Conservation (phyloP, 2,329 filamentous ascomycete species). For the Trichoderma simmonsii region DNA sequence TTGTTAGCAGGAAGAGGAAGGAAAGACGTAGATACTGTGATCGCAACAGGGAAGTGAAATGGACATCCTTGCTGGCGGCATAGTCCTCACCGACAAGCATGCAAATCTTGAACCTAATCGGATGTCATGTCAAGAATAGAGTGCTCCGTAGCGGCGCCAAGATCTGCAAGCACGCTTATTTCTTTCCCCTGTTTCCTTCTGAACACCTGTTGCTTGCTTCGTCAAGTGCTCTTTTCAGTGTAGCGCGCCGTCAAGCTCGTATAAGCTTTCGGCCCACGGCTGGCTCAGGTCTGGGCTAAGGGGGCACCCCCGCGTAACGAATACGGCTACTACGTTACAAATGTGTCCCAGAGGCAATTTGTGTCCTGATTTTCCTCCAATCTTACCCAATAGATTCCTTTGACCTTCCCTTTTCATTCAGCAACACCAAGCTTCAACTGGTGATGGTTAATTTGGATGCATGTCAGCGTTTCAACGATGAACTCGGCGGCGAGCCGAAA, state of each 20-base stretch:
- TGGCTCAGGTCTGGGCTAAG: neutral
- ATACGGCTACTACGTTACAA: slow-evolving; percentile 8
- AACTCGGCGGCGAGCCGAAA: neutral
- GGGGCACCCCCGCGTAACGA: neutral
- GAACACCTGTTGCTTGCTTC: neutral
- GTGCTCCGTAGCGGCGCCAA: neutral
- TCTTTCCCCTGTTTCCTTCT: neutral
- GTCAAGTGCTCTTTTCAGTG: neutral
- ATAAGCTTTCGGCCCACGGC: neutral
- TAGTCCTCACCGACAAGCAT: neutral
- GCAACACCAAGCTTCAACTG: neutral
- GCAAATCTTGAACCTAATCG: neutral
- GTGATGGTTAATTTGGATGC: neutral
- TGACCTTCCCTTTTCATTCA: slow-evolving; percentile 3
- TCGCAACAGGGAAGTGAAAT: neutral
- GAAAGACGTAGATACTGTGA: neutral
- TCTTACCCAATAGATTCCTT: neutral
- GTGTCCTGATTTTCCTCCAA: slow-evolving; percentile 5
- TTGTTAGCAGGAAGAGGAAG: neutral
- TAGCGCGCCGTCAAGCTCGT: neutral
- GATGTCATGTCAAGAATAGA: neutral
- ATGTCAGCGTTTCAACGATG: neutral
- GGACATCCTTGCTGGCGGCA: neutral
- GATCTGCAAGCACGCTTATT: neutral
- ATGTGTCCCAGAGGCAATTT: neutral